Evolutionary conservation across 306 rosid species (phyloP).

Genomic region (Cucurbita argyrosperma): DNA sequence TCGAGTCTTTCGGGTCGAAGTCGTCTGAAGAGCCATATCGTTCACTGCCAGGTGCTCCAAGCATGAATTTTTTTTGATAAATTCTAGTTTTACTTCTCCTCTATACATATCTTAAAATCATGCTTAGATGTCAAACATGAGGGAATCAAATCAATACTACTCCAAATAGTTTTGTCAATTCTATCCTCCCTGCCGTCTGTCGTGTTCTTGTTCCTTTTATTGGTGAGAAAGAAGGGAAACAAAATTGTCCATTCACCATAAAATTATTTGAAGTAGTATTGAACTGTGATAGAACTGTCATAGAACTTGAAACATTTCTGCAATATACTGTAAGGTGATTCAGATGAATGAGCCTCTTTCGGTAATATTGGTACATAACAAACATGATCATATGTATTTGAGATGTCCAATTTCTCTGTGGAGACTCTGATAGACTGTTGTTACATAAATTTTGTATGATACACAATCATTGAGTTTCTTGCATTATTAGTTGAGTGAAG

Average conservation of each 20-base stretch:
- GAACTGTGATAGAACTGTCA: not conserved
- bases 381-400: not conserved
- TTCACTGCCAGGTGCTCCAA: slow-evolving; percentile 98
- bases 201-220: not conserved
- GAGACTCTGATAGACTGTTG: not conserved
- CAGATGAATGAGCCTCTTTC: not conserved
- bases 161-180: slow-evolving; percentile 6
- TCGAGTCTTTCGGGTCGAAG: slow-evolving; percentile 78
- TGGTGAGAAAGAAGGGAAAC: slow-evolving; percentile 1
- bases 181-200: not conserved
- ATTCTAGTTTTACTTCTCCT: not conserved
- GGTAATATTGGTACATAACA: not conserved
- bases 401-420: not conserved
- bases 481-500: not conserved
- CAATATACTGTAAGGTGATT: not conserved
- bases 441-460: not conserved
- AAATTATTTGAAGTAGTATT: slow-evolving; percentile 3
- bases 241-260: slow-evolving; percentile 3
- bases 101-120: not conserved
- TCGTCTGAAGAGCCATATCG: slow-evolving; percentile 81
- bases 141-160: slow-evolving; percentile 4
- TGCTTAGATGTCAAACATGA: not conserved
- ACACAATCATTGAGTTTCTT: not conserved
- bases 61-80: slow-evolving; percentile 26
- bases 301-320: not conserved